phyloP scores from a whole-genome alignment of 192 early-diverging fungal species.

The Entophlyctis luteolus region DNA sequence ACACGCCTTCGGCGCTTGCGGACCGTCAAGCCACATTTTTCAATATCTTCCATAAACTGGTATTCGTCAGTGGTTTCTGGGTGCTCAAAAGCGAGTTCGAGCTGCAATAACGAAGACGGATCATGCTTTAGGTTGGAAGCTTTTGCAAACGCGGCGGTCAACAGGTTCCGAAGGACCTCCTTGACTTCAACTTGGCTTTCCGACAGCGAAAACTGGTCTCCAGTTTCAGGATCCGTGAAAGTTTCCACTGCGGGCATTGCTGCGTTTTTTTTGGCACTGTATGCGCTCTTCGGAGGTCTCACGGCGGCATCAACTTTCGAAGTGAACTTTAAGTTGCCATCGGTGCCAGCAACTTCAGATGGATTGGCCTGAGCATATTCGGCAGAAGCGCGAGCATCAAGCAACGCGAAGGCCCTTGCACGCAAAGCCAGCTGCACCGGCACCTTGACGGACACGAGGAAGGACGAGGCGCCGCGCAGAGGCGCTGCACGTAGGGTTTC shows the following conservation, averaged over 20 bases:
- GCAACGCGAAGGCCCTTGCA: slow-evolving; percentile 16
- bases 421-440: slow-evolving; percentile 42
- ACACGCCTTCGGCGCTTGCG: slow-evolving; percentile 49
- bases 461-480: slow-evolving; percentile 15
- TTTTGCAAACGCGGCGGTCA: slow-evolving; percentile 34
- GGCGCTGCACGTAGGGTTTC: slow-evolving; percentile 11
- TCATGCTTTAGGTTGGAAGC: slow-evolving; percentile 35
- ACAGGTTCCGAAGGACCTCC: slow-evolving; percentile 52
- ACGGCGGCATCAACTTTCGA: background rate
- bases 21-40: slow-evolving; percentile 53
- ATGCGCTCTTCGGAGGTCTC: slow-evolving; percentile 1
- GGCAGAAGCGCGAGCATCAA: background rate
- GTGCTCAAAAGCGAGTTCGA: slow-evolving; percentile 54
- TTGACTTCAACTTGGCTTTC: slow-evolving; percentile 46
- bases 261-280: background rate
- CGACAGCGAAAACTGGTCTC: background rate
- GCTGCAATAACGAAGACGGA: slow-evolving; percentile 45
- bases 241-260: background rate
- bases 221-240: background rate
- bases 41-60: slow-evolving; percentile 55
- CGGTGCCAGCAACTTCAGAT: background rate
- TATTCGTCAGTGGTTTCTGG: slow-evolving; percentile 54
- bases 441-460: slow-evolving; percentile 31
- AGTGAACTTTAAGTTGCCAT: background rate
- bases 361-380: background rate